Conservation (phyloP, 78 protist genomes). For the Protostelium mycophagum region DNA sequence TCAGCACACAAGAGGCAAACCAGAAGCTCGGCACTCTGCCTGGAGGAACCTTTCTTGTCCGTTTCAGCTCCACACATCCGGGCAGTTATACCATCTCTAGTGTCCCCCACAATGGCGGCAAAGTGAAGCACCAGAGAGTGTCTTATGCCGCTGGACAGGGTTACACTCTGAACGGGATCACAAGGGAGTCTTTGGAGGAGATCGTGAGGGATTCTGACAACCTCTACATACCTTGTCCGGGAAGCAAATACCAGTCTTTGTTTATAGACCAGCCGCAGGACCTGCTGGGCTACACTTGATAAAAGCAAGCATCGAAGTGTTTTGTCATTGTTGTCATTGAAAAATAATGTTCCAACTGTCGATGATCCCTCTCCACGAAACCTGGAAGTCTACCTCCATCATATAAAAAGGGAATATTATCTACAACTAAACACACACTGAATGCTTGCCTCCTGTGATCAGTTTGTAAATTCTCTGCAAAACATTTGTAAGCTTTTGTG, state of each 20-base stretch:
- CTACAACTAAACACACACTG: too few species aligned
- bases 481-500: too few species aligned
- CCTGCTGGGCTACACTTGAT: neutral
- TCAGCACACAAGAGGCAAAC: conserved; percentile 62
- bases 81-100: conserved; percentile 68
- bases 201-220: conserved; percentile 48
- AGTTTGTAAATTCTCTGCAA: too few species aligned
- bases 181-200: conserved; percentile 44
- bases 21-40: conserved; percentile 37
- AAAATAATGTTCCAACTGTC: too few species aligned
- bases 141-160: conserved; percentile 37
- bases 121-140: conserved; percentile 59
- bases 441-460: too few species aligned
- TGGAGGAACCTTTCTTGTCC: conserved; percentile 69
- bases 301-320: conserved; percentile 2
- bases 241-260: conserved; percentile 46
- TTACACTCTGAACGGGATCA: conserved; percentile 48
- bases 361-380: too few species aligned
- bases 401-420: too few species aligned
- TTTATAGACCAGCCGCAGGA: conserved; percentile 5
- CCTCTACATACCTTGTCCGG: conserved; percentile 61
- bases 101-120: conserved; percentile 48
- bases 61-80: conserved; percentile 57
- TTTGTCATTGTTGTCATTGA: too few species aligned
- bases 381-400: too few species aligned